Evolutionary conservation across 805 yeast genomes (phyloP).

Genomic region (Starmerella apicola): DNA sequence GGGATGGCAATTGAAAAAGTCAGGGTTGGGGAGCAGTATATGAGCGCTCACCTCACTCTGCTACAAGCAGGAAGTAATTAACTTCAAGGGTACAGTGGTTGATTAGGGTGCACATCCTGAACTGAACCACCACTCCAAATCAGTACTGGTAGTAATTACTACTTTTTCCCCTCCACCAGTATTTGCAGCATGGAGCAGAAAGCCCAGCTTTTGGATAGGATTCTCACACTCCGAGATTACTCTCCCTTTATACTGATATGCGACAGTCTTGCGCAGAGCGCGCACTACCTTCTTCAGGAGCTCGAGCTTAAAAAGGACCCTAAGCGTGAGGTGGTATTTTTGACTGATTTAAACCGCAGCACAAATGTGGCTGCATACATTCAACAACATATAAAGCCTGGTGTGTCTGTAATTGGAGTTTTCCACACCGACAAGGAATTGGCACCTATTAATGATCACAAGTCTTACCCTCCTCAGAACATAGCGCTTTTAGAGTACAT

Average conservation of each 20-base stretch:
- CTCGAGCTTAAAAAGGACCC: slow-evolving; percentile 34
- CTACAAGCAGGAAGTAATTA: too few relatives aligned
- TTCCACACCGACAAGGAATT: slow-evolving; percentile 15
- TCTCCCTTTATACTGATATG: slow-evolving; percentile 59
- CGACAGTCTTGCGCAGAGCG: slow-evolving; percentile 64
- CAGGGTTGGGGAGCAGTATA: too few relatives aligned
- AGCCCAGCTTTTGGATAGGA: slow-evolving; percentile 46
- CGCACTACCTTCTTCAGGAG: slow-evolving; percentile 45
- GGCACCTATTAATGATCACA: not conserved
- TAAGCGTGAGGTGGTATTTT: slow-evolving; percentile 1
- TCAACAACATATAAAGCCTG: slow-evolving; percentile 37
- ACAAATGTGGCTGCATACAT: slow-evolving; percentile 39
- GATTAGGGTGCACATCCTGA: too few relatives aligned
- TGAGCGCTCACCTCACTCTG: too few relatives aligned
- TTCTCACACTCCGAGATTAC: slow-evolving; percentile 55
- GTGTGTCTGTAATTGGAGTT: slow-evolving; percentile 14
- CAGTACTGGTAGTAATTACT: too few relatives aligned
- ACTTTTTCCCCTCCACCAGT: too few relatives aligned
- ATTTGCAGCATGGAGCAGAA: slow-evolving; percentile 25
- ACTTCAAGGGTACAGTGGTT: too few relatives aligned
- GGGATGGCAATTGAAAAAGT: not conserved
- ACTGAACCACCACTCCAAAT: too few relatives aligned
- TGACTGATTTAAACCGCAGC: slow-evolving; percentile 56
- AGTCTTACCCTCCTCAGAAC: slow-evolving; percentile 41
- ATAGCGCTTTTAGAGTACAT: slow-evolving; percentile 48